These are phyloP conservation scores for Sclerotinia borealis DNA, from an alignment of 2,329 filamentous ascomycete species.

Conservation along the genomic window DNA sequence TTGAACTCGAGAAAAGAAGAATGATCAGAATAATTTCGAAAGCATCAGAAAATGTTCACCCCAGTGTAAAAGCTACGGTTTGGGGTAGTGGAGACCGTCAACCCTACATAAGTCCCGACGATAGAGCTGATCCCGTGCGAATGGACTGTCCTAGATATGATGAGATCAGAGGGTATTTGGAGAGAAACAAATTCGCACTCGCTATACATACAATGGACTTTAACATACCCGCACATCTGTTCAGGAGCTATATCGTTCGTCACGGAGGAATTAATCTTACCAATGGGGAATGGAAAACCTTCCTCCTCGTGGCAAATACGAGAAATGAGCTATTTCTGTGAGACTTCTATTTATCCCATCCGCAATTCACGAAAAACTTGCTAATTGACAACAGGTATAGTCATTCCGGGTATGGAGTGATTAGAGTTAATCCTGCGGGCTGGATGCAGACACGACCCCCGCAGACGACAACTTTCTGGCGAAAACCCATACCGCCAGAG, in stretches of 20 bases:
- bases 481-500: not conserved
- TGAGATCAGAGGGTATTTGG: not conserved
- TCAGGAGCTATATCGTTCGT: not conserved
- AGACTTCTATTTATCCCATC: not conserved
- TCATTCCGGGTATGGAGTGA: not conserved
- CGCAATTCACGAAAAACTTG: not conserved
- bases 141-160: not conserved
- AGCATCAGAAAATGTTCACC: not conserved
- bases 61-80: not conserved
- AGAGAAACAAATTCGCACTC: not conserved
- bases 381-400: not conserved
- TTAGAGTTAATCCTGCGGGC: not conserved
- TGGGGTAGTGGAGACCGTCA: not conserved
- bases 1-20: not conserved
- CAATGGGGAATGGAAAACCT: not conserved
- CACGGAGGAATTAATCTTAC: not conserved
- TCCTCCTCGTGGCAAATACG: constrained; percentile 1
- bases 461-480: not conserved
- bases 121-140: not conserved
- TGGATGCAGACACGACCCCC: not conserved
- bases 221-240: not conserved
- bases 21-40: not conserved
- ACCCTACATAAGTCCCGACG: not conserved
- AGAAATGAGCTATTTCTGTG: not conserved
- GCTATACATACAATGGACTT: constrained; percentile 4